phyloP scores from a whole-genome alignment of 352 stramenopile species.

The Phytophthora parvispora region DNA sequence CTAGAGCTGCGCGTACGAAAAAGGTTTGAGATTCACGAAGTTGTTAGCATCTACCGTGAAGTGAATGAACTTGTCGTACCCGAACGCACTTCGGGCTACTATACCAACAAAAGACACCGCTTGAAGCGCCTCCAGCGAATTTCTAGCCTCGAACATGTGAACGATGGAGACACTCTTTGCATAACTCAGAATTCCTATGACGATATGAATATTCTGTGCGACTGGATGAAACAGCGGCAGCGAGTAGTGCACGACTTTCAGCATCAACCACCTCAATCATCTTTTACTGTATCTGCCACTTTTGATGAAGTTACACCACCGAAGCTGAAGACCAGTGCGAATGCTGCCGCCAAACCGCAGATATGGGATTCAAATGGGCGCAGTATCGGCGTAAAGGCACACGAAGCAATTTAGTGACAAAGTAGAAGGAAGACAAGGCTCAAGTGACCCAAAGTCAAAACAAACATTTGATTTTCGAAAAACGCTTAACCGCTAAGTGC shows the following conservation, averaged over 20 bases:
- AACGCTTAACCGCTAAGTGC: not conserved
- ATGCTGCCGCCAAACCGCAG: slow-evolving; percentile 18
- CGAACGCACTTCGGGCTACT: not conserved
- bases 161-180: slow-evolving; percentile 67
- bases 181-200: slow-evolving; percentile 70
- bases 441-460: slow-evolving; percentile 2
- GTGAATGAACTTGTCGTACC: slow-evolving; percentile 10
- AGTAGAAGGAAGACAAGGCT: not conserved
- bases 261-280: slow-evolving; percentile 4
- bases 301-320: not conserved
- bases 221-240: slow-evolving; percentile 69
- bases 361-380: slow-evolving; percentile 72
- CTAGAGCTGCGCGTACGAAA: slow-evolving; percentile 43
- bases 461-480: slow-evolving; percentile 1
- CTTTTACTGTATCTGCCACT: not conserved
- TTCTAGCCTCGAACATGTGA: slow-evolving; percentile 46
- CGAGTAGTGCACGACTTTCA: slow-evolving; percentile 38
- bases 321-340: not conserved
- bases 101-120: not conserved
- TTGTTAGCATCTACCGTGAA: slow-evolving; percentile 68
- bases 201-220: slow-evolving; percentile 76
- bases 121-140: slow-evolving; percentile 49
- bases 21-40: slow-evolving; percentile 31
- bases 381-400: slow-evolving; percentile 40
- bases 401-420: slow-evolving; percentile 10